Percentiles rank a stretch among this genome's conserved stretches.
Evolutionary conservation across 2,329 filamentous ascomycete genomes (phyloP).

Genomic region (Ceratocystiopsis brevicomis): DNA sequence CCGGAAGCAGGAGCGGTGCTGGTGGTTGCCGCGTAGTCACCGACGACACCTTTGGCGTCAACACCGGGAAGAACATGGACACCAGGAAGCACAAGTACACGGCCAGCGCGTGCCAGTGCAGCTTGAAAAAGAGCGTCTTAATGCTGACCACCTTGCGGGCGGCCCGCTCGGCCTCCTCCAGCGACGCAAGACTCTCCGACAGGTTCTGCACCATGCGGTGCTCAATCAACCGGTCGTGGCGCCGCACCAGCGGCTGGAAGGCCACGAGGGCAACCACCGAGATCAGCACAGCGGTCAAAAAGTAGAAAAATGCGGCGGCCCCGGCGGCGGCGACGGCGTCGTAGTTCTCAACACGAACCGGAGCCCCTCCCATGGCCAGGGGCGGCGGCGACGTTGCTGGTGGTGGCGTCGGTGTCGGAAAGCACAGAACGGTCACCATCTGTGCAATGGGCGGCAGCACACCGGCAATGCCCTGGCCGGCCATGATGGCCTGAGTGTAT

Average conservation of each 20-base stretch:
- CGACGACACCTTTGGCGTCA: constrained; percentile 50
- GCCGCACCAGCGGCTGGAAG: constrained; percentile 53
- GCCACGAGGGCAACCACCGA: constrained; percentile 51
- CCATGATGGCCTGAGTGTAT: constrained; percentile 94
- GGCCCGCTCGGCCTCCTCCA: constrained; percentile 33
- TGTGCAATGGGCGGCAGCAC: constrained; percentile 78
- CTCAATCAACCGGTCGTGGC: constrained; percentile 35
- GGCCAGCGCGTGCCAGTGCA: constrained; percentile 58
- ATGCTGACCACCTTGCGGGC: constrained; percentile 35
- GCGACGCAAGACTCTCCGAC: constrained; percentile 28
- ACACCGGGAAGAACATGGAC: constrained; percentile 92
- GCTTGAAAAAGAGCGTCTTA: constrained; percentile 50
- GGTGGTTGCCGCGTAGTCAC: constrained; percentile 13
- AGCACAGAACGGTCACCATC: constrained; percentile 60
- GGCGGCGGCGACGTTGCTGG: constrained; percentile 1
- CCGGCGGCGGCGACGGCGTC: constrained; percentile 20
- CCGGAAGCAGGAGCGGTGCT: constrained; percentile 43
- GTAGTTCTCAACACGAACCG: constrained; percentile 4
- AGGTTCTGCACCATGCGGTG: constrained; percentile 28
- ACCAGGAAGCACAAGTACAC: constrained; percentile 65
- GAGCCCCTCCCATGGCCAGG: constrained; percentile 7
- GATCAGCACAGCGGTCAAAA: constrained; percentile 67
- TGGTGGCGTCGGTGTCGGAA: constrained; percentile 24
- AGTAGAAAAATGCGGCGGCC: constrained; percentile 73
- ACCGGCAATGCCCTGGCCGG: constrained; percentile 78